A percentile compares a stretch with the other conserved stretches of the same genome.
Conservation (phyloP, 73 alveolate genomes). For the Symbiodinium pilosum region DNA sequence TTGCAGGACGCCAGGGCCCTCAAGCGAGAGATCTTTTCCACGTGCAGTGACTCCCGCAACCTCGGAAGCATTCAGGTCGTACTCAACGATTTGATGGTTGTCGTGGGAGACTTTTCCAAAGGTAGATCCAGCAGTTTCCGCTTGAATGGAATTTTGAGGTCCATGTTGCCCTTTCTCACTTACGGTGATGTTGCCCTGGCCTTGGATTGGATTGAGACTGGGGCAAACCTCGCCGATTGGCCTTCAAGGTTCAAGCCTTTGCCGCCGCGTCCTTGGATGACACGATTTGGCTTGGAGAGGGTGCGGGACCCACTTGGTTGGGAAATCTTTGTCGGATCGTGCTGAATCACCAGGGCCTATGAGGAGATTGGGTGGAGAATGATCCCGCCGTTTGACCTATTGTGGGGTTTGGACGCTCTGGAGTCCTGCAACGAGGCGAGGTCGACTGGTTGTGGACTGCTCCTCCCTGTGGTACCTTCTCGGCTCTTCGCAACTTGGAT, state of each 20-base stretch:
- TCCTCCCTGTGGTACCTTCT: not conserved
- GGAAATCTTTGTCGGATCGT: not conserved
- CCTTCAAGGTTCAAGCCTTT: not conserved
- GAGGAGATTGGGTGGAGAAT: not conserved
- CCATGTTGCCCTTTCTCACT: not conserved
- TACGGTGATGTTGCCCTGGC: not conserved
- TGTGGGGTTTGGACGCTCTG: not conserved
- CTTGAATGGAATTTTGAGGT: not conserved
- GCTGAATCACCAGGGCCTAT: not conserved
- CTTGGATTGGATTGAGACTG: not conserved
- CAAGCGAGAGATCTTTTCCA: not conserved
- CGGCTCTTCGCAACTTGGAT: not conserved
- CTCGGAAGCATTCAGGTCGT: not conserved
- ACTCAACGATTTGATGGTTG: not conserved
- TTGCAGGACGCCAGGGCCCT: conserved; percentile 19
- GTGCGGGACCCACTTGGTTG: not conserved
- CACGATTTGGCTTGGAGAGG: not conserved
- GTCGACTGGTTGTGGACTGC: not conserved
- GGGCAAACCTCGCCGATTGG: not conserved
- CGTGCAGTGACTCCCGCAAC: too few species aligned
- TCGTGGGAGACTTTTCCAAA: not conserved
- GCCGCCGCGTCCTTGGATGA: not conserved
- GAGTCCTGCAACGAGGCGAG: not conserved
- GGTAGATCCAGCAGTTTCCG: not conserved
- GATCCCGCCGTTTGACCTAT: not conserved